A percentile compares a stretch with the other conserved stretches of the same genome.
These are phyloP conservation scores for Globisporangium nodosum DNA, from an alignment of 352 stramenopile species.

Conservation along the genomic window DNA sequence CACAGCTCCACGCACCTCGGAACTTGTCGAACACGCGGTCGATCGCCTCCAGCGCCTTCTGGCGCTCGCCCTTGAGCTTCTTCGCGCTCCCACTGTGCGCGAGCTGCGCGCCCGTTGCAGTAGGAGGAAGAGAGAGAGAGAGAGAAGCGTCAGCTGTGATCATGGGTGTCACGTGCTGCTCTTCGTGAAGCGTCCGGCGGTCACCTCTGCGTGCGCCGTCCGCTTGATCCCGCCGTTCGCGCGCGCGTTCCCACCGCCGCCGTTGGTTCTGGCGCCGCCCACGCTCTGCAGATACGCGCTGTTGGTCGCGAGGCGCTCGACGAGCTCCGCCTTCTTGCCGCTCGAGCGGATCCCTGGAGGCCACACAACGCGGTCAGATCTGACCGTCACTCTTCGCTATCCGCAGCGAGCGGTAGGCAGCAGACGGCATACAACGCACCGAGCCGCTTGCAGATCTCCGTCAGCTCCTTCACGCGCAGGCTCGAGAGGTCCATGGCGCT, in stretches of 20 bases:
- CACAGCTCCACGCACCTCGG: slow-evolving; percentile 26
- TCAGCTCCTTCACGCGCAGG: slow-evolving; percentile 78
- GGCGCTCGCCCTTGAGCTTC: slow-evolving; percentile 39
- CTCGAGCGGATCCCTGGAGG: slow-evolving; percentile 54
- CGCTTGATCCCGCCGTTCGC: slow-evolving; percentile 26
- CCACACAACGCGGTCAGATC: not conserved
- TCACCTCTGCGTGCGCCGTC: slow-evolving; percentile 21
- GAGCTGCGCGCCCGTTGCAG: not conserved
- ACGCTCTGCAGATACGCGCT: slow-evolving; percentile 36
- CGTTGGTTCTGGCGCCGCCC: slow-evolving; percentile 13
- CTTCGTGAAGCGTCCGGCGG: not conserved
- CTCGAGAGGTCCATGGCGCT: slow-evolving; percentile 55
- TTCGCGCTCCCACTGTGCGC: slow-evolving; percentile 25
- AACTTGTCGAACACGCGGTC: slow-evolving; percentile 58
- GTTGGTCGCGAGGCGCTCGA: slow-evolving; percentile 65
- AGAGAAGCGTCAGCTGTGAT: too few species aligned
- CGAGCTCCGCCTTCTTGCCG: slow-evolving; percentile 71
- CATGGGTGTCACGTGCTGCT: not conserved
- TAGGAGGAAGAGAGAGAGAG: not conserved
- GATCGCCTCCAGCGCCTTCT: slow-evolving; percentile 33
- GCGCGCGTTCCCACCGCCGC: not conserved
- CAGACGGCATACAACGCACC: slow-evolving; percentile 1
- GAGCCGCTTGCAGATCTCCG: slow-evolving; percentile 64
- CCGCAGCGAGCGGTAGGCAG: not conserved
- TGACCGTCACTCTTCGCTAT: not conserved